A percentile compares a stretch with the other conserved stretches of the same genome.
Conservation (phyloP, 257 asterid genomes). For the Coffea eugenioides region DNA sequence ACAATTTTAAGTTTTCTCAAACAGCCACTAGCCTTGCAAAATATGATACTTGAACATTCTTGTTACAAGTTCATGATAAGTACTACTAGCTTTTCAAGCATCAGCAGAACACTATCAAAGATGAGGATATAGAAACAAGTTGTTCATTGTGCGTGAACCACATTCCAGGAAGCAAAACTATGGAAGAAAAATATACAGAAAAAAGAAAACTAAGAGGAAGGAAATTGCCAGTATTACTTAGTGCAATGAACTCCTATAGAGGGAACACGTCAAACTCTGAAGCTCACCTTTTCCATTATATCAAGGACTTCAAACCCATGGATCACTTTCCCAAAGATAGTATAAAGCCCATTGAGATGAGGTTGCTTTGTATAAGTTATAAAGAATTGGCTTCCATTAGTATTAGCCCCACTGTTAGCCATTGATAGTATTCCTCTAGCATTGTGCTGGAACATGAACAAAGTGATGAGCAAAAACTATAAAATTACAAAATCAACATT, state of each 20-base stretch:
- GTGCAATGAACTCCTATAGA: background rate
- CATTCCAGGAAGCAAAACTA: background rate
- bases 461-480: background rate
- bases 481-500: background rate
- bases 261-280: background rate
- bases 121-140: too few relatives aligned
- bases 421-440: conserved; percentile 92
- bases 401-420: conserved; percentile 96
- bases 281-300: conserved; percentile 87
- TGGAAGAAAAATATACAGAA: background rate
- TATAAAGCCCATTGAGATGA: conserved; percentile 86
- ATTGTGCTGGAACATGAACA: conserved; percentile 60
- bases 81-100: background rate
- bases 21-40: background rate
- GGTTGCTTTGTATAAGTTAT: conserved; percentile 78
- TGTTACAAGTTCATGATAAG: background rate
- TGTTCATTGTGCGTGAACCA: background rate
- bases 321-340: conserved; percentile 92
- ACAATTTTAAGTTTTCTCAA: background rate
- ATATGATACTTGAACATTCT: background rate
- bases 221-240: background rate
- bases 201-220: too few relatives aligned
- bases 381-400: conserved; percentile 98
- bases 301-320: conserved; percentile 98
- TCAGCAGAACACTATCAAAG: background rate